Evolutionary conservation across 1,284 basidiomycete species (phyloP).

Genomic region (Somion occarium): DNA sequence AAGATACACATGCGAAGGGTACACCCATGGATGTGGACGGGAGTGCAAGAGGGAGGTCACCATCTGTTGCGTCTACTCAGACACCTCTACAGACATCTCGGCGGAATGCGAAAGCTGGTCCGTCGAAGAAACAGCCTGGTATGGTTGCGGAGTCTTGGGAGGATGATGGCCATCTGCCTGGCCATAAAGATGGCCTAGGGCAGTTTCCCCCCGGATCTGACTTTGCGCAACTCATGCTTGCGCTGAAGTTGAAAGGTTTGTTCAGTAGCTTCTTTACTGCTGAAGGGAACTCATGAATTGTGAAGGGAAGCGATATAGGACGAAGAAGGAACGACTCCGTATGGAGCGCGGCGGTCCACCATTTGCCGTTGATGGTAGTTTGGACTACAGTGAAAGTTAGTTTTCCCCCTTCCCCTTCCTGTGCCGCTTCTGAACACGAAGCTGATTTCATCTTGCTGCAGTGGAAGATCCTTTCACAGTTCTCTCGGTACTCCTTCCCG

Average conservation of each 20-base stretch:
- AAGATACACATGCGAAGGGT: conserved; percentile 18
- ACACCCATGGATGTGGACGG: conserved; percentile 27
- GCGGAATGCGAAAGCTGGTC: neutral
- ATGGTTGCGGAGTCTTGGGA: conserved; percentile 53
- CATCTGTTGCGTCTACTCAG: conserved; percentile 22
- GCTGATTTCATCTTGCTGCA: conserved; percentile 25
- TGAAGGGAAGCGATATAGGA: conserved; percentile 70
- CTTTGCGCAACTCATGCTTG: conserved; percentile 63
- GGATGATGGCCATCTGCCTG: conserved; percentile 65
- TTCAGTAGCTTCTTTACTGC: neutral
- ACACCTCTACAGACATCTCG: conserved; percentile 6
- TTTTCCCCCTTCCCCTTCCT: conserved; percentile 8
- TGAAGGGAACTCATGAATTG: neutral
- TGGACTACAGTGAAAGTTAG: conserved; percentile 66
- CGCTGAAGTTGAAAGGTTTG: conserved; percentile 66
- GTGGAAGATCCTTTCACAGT: conserved; percentile 77
- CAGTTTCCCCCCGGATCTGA: conserved; percentile 65
- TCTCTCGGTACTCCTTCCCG: conserved; percentile 57
- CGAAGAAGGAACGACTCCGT: conserved; percentile 71
- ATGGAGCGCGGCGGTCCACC: conserved; percentile 72
- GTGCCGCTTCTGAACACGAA: too few species aligned
- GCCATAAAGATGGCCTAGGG: conserved; percentile 67
- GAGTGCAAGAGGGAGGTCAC: conserved; percentile 22
- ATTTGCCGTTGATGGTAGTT: conserved; percentile 59
- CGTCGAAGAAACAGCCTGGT: conserved; percentile 22